Evolutionary conservation across 495 filamentous ascomycete species (phyloP).

Genomic region (Aspergillus sclerotioniger): DNA sequence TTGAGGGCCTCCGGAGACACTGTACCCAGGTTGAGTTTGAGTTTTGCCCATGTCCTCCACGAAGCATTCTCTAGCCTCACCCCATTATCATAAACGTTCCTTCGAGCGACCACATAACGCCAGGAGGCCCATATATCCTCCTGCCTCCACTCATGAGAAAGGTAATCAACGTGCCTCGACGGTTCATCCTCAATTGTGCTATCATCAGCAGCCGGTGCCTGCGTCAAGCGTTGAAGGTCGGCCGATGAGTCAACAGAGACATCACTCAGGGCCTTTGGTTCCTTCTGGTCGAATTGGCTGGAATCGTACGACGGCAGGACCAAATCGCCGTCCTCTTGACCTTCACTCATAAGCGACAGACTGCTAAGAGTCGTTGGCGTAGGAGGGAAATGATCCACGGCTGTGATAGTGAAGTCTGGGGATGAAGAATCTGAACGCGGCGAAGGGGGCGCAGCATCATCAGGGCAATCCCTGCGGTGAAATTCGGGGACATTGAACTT

Average conservation of each 20-base stretch:
- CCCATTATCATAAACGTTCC: conserved; percentile 74
- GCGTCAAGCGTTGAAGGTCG: conserved; percentile 16
- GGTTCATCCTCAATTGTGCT: conserved; percentile 73
- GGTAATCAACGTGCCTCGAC: conserved; percentile 91
- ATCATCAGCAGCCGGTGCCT: conserved; percentile 70
- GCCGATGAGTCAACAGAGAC: conserved; percentile 21
- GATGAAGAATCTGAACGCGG: conserved; percentile 42
- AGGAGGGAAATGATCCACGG: conserved; percentile 31
- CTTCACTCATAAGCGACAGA: conserved; percentile 56
- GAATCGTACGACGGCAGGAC: conserved; percentile 59
- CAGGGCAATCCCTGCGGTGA: conserved; percentile 33
- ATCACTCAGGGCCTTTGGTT: conserved; percentile 23
- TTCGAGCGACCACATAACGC: conserved; percentile 81
- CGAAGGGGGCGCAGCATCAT: conserved; percentile 32
- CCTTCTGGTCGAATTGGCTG: conserved; percentile 24
- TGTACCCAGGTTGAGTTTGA: conserved; percentile 79
- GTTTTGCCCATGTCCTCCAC: conserved; percentile 96
- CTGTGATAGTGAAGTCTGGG: conserved; percentile 31
- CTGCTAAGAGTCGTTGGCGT: conserved; percentile 63
- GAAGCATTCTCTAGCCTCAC: conserved; percentile 91
- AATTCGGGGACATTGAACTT: conserved; percentile 40
- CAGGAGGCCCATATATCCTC: conserved; percentile 98
- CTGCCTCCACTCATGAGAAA: conserved; percentile 92
- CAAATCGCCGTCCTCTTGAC: conserved; percentile 55
- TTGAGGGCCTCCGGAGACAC: conserved; percentile 86